Evolutionary conservation across 1,284 basidiomycete species (phyloP).

Genomic region (Irpex sp.): DNA sequence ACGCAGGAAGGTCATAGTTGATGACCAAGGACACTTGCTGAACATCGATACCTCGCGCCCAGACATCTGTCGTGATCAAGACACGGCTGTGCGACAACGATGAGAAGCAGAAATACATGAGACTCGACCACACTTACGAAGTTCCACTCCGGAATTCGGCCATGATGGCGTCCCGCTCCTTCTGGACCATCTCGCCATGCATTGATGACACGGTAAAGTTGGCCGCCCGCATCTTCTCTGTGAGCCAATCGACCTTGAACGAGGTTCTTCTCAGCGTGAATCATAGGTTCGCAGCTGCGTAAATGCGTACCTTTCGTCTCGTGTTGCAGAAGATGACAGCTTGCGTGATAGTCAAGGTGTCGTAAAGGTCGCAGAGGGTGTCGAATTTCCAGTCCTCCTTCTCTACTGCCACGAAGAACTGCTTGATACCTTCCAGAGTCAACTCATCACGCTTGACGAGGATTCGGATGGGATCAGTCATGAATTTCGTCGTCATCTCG

Average conservation of each 20-base stretch:
- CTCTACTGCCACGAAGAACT: constrained; percentile 99
- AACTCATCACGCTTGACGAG: constrained; percentile 99
- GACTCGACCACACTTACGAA: constrained; percentile 51
- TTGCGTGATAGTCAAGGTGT: constrained; percentile 99
- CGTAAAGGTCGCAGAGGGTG: constrained; percentile 96
- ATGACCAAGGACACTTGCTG: constrained; percentile 98
- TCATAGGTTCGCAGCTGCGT: background rate
- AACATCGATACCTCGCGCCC: constrained; percentile 98
- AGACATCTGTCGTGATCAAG: constrained; percentile 95
- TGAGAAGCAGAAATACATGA: background rate
- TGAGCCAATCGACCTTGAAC: constrained; percentile 97
- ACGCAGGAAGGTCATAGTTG: constrained; percentile 96
- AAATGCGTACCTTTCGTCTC: constrained; percentile 73
- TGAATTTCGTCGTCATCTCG: constrained; percentile 99
- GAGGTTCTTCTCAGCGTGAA: background rate
- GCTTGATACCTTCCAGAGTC: constrained; percentile 99
- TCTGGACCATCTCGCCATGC: constrained; percentile 99
- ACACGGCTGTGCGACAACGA: constrained; percentile 58
- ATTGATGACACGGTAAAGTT: constrained; percentile 97
- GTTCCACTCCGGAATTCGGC: constrained; percentile 94
- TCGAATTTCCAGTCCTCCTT: constrained; percentile 99
- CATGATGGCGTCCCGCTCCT: constrained; percentile 99
- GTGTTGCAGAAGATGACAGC: constrained; percentile 99
- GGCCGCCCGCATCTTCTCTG: constrained; percentile 96
- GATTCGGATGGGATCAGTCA: constrained; percentile 98